phyloP scores from a whole-genome alignment of 163 green algal genomes.

The Coccomyxa subellipsoidea region DNA sequence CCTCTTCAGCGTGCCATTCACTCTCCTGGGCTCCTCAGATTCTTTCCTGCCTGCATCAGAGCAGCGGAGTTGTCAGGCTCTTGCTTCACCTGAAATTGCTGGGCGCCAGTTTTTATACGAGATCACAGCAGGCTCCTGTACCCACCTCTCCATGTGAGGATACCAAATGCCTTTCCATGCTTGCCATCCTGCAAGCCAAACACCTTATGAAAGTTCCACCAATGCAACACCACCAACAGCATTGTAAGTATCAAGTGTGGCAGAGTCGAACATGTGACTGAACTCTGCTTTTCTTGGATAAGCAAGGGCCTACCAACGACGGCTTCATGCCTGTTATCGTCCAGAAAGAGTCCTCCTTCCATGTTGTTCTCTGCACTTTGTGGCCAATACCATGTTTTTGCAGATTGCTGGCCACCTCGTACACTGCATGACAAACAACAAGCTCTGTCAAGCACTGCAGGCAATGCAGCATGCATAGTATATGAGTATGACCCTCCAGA shows the following conservation, averaged over 20 bases:
- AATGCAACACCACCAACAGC: no score
- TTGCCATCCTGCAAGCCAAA: constrained; percentile 35
- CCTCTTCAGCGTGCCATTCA: constrained; percentile 38
- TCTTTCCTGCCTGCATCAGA: background rate
- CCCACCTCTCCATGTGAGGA: constrained; percentile 44
- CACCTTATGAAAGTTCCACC: no score
- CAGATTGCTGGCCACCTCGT: constrained; percentile 41
- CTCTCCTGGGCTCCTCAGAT: constrained; percentile 2
- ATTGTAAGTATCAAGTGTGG: no score
- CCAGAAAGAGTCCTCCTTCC: constrained; percentile 46
- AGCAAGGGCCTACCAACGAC: constrained; percentile 25
- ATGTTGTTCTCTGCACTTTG: constrained; percentile 37
- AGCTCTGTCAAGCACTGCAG: no score
- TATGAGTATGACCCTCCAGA: no score
- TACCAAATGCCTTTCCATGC: constrained; percentile 40
- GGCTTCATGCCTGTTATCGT: constrained; percentile 35
- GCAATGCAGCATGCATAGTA: no score
- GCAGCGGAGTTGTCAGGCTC: no score
- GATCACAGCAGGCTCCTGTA: no score
- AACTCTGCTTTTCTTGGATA: no score
- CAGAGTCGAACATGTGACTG: no score
- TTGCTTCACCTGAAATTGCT: no score
- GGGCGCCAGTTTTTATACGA: background rate
- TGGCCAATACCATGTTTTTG: constrained; percentile 38
- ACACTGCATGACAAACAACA: constrained; percentile 41